Conservation (phyloP, 495 filamentous ascomycete genomes). For the Xylona heveae region DNA sequence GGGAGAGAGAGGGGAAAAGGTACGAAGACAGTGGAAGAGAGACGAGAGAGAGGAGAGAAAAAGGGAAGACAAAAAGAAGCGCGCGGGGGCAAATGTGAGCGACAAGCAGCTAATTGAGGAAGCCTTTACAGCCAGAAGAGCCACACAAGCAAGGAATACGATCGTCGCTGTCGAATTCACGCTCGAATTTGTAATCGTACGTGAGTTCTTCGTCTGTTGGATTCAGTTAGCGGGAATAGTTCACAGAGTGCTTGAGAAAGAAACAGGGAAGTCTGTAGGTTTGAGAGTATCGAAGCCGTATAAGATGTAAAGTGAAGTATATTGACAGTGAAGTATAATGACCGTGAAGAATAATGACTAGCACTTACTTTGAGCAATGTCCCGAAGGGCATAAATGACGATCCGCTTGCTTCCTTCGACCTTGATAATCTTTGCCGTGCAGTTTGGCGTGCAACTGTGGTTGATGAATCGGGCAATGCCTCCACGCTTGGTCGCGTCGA, state of each 20-base stretch:
- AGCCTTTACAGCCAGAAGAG: constrained; percentile 88
- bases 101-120: constrained; percentile 51
- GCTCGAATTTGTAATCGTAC: constrained; percentile 99
- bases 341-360: no score
- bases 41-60: neutral
- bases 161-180: constrained; percentile 83
- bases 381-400: constrained; percentile 90
- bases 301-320: no score
- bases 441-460: constrained; percentile 94
- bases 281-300: no score
- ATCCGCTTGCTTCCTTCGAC: constrained; percentile 98
- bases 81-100: neutral
- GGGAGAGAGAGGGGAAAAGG: constrained; percentile 2
- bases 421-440: constrained; percentile 98
- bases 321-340: no score
- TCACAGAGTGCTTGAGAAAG: no score
- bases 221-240: constrained; percentile 30
- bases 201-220: constrained; percentile 84
- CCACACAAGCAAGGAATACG: constrained; percentile 95
- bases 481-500: constrained; percentile 95
- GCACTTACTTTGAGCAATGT: constrained; percentile 79
- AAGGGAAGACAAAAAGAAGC: neutral
- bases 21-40: neutral
- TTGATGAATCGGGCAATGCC: constrained; percentile 99
- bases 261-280: no score